A percentile compares a stretch with the other conserved stretches of the same genome.
Conservation (phyloP, 768 basidiomycete genomes). For the Cystobasidium ongulense region DNA sequence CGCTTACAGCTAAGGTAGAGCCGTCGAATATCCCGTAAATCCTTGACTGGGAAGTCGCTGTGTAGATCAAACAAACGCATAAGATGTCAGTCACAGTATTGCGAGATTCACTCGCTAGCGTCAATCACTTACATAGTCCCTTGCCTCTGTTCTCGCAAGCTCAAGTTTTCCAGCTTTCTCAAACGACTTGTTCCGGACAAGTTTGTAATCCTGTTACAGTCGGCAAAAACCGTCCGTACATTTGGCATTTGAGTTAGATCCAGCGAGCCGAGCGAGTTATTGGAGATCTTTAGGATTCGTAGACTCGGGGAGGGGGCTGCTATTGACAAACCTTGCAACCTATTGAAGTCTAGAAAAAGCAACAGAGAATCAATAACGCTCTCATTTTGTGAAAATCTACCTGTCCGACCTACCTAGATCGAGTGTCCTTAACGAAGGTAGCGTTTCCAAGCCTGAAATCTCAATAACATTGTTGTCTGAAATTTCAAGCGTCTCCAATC, state of each 20-base stretch:
- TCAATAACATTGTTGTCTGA: conserved; percentile 62
- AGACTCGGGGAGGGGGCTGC: conserved; percentile 55
- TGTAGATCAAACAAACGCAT: too few relatives aligned
- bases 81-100: not conserved
- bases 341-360: conserved; percentile 61
- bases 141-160: conserved; percentile 77
- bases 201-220: conserved; percentile 57
- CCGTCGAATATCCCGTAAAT: conserved; percentile 83
- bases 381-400: not conserved
- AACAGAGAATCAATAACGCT: not conserved
- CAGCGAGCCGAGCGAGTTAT: conserved; percentile 65
- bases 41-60: conserved; percentile 45
- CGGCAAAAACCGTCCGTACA: conserved; percentile 83
- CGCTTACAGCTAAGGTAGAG: conserved; percentile 82
- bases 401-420: conserved; percentile 64
- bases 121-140: conserved; percentile 39
- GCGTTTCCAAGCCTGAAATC: conserved; percentile 54
- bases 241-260: conserved; percentile 57
- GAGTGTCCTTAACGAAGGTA: conserved; percentile 55
- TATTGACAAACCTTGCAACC: conserved; percentile 52
- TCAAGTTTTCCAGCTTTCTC: conserved; percentile 75
- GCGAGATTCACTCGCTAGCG: not conserved
- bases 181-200: conserved; percentile 51
- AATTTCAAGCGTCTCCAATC: conserved; percentile 72
- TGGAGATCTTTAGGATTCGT: conserved; percentile 74